Percentiles rank a stretch among this genome's conserved stretches.
These are phyloP conservation scores for Pythium phragmitis DNA, from an alignment of 352 stramenopile genomes.

Conservation along the genomic window DNA sequence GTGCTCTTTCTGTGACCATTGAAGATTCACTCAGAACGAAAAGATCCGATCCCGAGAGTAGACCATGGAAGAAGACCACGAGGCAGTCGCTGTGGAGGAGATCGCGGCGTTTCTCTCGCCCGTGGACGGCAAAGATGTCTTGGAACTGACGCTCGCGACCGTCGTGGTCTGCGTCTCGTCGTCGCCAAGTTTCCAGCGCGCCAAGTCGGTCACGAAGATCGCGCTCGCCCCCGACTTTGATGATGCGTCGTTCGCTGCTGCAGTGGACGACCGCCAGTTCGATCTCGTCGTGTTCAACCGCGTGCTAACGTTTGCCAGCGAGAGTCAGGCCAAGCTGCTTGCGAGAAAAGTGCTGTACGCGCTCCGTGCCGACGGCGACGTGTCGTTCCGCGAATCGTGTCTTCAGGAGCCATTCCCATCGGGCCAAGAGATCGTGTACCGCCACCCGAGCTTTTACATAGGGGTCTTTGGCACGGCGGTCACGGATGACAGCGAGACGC, in stretches of 20 bases:
- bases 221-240: constrained; percentile 33
- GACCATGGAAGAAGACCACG: constrained; percentile 19
- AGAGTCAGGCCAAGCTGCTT: constrained; percentile 28
- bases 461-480: constrained; percentile 32
- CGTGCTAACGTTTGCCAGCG: constrained; percentile 36
- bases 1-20: neutral
- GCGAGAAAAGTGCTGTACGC: constrained; percentile 30
- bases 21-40: constrained; percentile 2
- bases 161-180: constrained; percentile 23
- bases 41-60: neutral
- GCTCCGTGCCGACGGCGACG: constrained; percentile 31
- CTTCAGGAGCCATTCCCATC: constrained; percentile 37
- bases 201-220: constrained; percentile 26
- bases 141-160: constrained; percentile 36
- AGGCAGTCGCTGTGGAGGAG: constrained; percentile 26
- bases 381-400: constrained; percentile 41
- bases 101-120: constrained; percentile 24
- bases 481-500: constrained; percentile 25
- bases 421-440: constrained; percentile 27
- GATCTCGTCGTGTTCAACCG: constrained; percentile 42
- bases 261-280: constrained; percentile 23
- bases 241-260: constrained; percentile 19
- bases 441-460: constrained; percentile 44
- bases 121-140: constrained; percentile 34
- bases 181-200: constrained; percentile 13